Conservation (phyloP, 805 yeast species). For the Nakazawaea siamensis region DNA sequence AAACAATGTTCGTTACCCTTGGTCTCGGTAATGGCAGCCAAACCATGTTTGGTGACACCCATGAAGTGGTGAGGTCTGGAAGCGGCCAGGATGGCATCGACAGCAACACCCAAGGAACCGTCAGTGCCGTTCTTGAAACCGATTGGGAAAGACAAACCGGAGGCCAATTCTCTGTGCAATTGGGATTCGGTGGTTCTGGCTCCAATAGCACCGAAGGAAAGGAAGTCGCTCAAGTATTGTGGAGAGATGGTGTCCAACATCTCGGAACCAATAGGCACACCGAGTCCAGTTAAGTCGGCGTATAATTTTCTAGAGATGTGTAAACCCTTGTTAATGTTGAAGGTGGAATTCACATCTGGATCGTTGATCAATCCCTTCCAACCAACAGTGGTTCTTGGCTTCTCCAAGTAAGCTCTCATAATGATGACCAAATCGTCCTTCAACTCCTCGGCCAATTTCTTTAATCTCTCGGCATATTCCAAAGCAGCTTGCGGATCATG, state of each 20-base stretch:
- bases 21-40: slow-evolving; percentile 93
- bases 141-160: slow-evolving; percentile 97
- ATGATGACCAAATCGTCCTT: slow-evolving; percentile 71
- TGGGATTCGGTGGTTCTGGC: slow-evolving; percentile 99
- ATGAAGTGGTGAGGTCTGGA: slow-evolving; percentile 88
- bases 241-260: slow-evolving; percentile 98
- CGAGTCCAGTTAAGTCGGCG: slow-evolving; percentile 67
- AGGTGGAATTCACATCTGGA: slow-evolving; percentile 88
- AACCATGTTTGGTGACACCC: slow-evolving; percentile 96
- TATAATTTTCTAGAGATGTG: slow-evolving; percentile 81
- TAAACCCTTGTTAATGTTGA: slow-evolving; percentile 92
- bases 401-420: slow-evolving; percentile 97
- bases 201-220: slow-evolving; percentile 96
- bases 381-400: slow-evolving; percentile 98
- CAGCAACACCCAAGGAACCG: slow-evolving; percentile 85
- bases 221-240: slow-evolving; percentile 84
- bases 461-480: slow-evolving; percentile 73
- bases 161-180: slow-evolving; percentile 93
- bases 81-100: slow-evolving; percentile 92
- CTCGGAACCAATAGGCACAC: slow-evolving; percentile 91
- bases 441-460: slow-evolving; percentile 60
- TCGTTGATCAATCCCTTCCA: slow-evolving; percentile 98
- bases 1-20: slow-evolving; percentile 94
- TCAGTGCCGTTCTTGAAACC: slow-evolving; percentile 99
- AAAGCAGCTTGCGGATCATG: slow-evolving; percentile 87